A percentile compares a stretch with the other conserved stretches of the same genome.
These are phyloP conservation scores for Juncus inflexus DNA, from an alignment of 176 grass and related monocot genomes.

Conservation along the genomic window DNA sequence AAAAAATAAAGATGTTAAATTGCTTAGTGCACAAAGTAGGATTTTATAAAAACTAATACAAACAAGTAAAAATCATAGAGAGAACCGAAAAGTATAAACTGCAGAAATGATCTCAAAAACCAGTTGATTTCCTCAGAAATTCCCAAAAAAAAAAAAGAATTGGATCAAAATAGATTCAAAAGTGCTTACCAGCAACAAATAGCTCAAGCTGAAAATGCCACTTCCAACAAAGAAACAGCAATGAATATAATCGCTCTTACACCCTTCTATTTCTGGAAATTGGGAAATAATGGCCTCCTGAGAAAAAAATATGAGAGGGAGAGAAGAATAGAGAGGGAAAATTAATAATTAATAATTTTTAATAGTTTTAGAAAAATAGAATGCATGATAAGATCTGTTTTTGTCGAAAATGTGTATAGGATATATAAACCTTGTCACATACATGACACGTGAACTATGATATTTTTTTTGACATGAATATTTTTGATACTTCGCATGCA, in stretches of 20 bases:
- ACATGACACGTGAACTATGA: no score
- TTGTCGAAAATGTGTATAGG: no score
- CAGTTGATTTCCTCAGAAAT: not conserved
- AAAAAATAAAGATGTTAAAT: not conserved
- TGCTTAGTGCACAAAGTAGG: no score
- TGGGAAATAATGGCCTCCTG: conserved; percentile 12
- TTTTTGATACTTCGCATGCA: no score
- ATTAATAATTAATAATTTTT: not conserved
- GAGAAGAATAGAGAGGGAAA: not conserved
- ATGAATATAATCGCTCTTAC: not conserved
- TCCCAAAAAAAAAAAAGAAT: not conserved
- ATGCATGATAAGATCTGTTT: no score
- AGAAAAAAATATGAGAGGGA: not conserved
- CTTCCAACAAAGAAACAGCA: not conserved
- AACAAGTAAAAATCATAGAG: not conserved
- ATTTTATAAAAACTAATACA: not conserved
- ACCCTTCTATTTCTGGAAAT: not conserved
- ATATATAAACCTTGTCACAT: no score
- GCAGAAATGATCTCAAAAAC: not conserved
- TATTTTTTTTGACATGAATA: no score
- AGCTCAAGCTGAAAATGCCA: conserved; percentile 1
- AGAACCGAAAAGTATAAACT: not conserved
- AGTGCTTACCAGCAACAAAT: conserved; percentile 4
- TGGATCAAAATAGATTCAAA: conserved; percentile 1
- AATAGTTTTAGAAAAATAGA: no score